phyloP scores from a whole-genome alignment of 176 grass and related monocot genomes.

The Oryza longistaminata region DNA sequence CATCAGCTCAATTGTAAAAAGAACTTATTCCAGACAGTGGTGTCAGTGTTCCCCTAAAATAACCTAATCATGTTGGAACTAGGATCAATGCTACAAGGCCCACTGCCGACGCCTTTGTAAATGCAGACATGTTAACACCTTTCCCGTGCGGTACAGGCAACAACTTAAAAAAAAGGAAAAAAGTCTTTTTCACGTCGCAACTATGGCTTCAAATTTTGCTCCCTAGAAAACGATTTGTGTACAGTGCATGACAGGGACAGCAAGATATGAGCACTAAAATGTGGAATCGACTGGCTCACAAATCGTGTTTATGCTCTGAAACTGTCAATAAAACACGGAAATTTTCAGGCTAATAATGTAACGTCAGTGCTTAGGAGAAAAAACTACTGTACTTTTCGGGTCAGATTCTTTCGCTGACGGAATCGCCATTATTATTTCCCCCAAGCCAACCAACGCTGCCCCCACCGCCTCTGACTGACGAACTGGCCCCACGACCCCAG shows the following conservation, averaged over 20 bases:
- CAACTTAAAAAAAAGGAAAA: not conserved
- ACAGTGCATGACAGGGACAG: not conserved
- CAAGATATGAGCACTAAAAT: too few species aligned
- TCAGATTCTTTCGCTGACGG: not conserved
- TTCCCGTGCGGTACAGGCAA: not conserved
- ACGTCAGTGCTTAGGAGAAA: not conserved
- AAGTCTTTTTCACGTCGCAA: not conserved
- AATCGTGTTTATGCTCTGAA: not conserved
- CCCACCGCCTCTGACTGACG: not conserved
- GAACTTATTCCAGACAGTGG: constrained; percentile 23
- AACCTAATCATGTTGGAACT: not conserved
- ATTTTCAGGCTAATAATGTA: not conserved
- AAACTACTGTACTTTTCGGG: not conserved
- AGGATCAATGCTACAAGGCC: constrained; percentile 15
- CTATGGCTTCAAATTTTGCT: not conserved
- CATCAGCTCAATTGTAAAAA: not conserved
- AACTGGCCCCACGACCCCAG: constrained; percentile 5
- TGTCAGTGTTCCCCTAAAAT: not conserved
- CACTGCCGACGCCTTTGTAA: not conserved
- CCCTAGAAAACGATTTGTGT: not conserved
- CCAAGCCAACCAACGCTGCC: not conserved
- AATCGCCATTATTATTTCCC: not conserved
- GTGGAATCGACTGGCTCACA: too few species aligned
- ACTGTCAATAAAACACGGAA: not conserved
- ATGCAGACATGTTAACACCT: constrained; percentile 4